Evolutionary conservation across 2,329 filamentous ascomycete genomes (phyloP), one percentile per base, ranked within the genome.

Genomic region (Colletotrichum cordylinicola): DNA sequence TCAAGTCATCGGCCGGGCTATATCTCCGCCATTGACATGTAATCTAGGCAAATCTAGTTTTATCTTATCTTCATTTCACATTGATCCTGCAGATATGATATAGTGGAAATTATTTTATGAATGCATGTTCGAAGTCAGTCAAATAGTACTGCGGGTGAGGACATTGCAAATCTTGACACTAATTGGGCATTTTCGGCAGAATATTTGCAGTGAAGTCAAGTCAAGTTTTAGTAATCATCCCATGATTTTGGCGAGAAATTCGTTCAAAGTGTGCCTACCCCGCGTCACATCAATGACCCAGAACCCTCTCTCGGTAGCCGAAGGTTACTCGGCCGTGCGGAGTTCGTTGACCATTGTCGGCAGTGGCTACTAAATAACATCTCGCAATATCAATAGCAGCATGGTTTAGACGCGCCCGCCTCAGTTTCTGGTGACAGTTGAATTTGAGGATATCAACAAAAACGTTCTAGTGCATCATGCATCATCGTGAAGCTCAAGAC

Each of bases 21-120:
- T 43, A 2, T 43, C 16, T 18, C 4, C 18, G 2, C 10, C 9
- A 48, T 10, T 21, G 2, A 48, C 9, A 48, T 13, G 10, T 21
- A 21, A 0, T 21, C 0, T 12, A 5, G 9, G 18, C 18, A 7
- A n/a, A 2, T n/a, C 9, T 2, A 21, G 1, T 10, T 10, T 10
- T 12, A 12, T 10, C 9, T 33, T 33, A 2, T 9, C 7, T 31
- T 27, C 4, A 27, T 27, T 27, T 27, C 4, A 5, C 24, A 4
- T 2, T 27, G 24, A 27, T 27, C 24, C 24, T 27, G 24, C 24
- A 27, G 4, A 4, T 4, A 4, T 27, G 24, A 27, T 27, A 27
- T 5, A 27, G 24, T 27, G 4, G 24, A 5, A 27, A 3, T 24
- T 24, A 4, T 24, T 27, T 5, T 5, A 27, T 4, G 24, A 4